Percentiles rank a stretch among this genome's conserved stretches.
Evolutionary conservation across 495 filamentous ascomycete genomes (phyloP).

Genomic region (Immersiella caudata): DNA sequence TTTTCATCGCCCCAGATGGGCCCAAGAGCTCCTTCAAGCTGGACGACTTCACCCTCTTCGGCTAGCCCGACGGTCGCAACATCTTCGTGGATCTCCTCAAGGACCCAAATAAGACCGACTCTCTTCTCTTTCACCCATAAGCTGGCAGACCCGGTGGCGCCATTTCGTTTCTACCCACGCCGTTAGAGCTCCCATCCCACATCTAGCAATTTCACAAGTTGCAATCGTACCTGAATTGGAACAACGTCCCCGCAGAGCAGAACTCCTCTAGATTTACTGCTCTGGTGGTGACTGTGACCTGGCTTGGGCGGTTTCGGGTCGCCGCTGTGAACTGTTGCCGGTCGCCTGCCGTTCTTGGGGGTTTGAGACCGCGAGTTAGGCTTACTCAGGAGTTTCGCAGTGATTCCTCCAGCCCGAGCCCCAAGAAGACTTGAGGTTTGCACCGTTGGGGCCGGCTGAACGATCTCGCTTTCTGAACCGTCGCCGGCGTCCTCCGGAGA

Average conservation of each 20-base stretch:
- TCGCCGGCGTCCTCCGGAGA: constrained; percentile 45
- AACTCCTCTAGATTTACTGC: constrained; percentile 83
- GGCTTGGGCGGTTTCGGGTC: constrained; percentile 64
- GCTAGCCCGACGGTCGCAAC: constrained; percentile 74
- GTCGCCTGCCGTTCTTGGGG: constrained; percentile 52
- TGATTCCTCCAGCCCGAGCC: constrained; percentile 72
- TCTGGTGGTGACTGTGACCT: constrained; percentile 56
- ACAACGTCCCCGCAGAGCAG: constrained; percentile 96
- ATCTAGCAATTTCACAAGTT: background rate
- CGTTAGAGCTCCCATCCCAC: constrained; percentile 15
- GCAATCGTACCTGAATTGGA: constrained; percentile 61
- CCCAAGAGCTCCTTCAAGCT: constrained; percentile 66
- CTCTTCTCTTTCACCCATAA: constrained; percentile 98
- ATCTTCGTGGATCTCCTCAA: constrained; percentile 97
- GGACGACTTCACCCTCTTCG: constrained; percentile 68
- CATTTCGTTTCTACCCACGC: constrained; percentile 80
- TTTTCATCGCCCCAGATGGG: constrained; percentile 80
- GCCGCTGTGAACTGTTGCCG: constrained; percentile 75
- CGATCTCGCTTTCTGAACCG: constrained; percentile 46
- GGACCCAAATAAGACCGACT: constrained; percentile 91
- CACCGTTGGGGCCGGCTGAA: constrained; percentile 50
- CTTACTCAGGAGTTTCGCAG: constrained; percentile 83
- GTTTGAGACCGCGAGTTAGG: constrained; percentile 70
- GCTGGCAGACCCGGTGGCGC: constrained; percentile 85
- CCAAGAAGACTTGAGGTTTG: constrained; percentile 57